Percentiles rank a stretch among this genome's conserved stretches.
Evolutionary conservation across 2,329 filamentous ascomycete genomes (phyloP).

Genomic region (Colletotrichum simmondsii): DNA sequence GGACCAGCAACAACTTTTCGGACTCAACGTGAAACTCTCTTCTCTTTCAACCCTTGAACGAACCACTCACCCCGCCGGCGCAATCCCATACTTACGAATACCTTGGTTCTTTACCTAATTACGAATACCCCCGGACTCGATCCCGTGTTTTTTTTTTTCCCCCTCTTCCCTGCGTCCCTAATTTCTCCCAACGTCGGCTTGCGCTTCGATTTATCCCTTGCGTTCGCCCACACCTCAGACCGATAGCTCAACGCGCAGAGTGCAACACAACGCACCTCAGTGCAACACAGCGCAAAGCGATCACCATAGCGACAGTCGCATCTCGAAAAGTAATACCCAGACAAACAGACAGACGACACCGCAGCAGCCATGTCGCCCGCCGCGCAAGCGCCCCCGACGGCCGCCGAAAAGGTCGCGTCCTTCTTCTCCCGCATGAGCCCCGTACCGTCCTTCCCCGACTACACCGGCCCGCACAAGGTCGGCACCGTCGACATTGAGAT

Average conservation of each 20-base stretch:
- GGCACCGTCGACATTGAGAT: constrained; percentile 86
- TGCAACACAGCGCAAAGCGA: neutral
- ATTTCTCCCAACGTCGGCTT: constrained; percentile 15
- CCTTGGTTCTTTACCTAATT: neutral
- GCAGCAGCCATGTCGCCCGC: constrained; percentile 19
- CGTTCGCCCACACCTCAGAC: neutral
- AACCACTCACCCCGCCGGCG: neutral
- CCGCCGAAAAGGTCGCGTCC: constrained; percentile 52
- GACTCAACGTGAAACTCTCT: neutral
- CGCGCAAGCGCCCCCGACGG: constrained; percentile 29
- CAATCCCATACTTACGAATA: neutral
- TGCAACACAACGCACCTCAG: neutral
- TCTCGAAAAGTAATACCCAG: neutral
- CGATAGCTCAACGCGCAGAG: neutral
- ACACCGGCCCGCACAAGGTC: constrained; percentile 81
- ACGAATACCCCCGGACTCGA: neutral
- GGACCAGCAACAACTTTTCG: neutral
- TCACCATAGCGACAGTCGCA: neutral
- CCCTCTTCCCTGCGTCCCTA: neutral
- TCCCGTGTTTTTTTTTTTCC: neutral
- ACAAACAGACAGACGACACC: neutral
- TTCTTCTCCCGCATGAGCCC: constrained; percentile 71
- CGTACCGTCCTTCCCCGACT: constrained; percentile 78
- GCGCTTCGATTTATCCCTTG: constrained; percentile 7
- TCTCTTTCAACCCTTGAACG: neutral